These are phyloP conservation scores for Penicillium sp. DNA, from an alignment of 2,329 filamentous ascomycete genomes.

Conservation along the genomic window DNA sequence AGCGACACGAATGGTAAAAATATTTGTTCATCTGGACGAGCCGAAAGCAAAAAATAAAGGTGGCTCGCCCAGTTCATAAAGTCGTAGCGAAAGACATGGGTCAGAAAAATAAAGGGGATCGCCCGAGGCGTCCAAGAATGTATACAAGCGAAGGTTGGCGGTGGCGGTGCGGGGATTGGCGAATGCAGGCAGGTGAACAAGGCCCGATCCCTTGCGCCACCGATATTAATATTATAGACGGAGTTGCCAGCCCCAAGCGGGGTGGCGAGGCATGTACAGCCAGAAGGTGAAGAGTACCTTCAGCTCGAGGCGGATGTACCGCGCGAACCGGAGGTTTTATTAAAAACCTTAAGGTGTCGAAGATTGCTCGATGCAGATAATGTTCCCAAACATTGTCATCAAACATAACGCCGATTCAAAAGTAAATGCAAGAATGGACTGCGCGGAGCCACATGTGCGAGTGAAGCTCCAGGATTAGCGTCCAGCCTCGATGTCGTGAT, in stretches of 20 bases:
- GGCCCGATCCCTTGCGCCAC: constrained; percentile 21
- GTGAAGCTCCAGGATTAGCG: constrained; percentile 25
- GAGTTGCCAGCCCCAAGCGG: constrained; percentile 20
- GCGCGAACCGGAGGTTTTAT: constrained; percentile 28
- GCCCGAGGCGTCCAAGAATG: constrained; percentile 18
- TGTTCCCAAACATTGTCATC: constrained; percentile 35
- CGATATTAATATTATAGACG: constrained; percentile 43
- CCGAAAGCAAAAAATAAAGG: constrained; percentile 26
- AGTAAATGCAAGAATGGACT: constrained; percentile 31
- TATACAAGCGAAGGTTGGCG: constrained; percentile 41
- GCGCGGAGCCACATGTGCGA: constrained; percentile 22
- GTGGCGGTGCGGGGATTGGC: constrained; percentile 18
- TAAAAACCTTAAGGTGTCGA: constrained; percentile 40
- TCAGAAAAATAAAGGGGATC: constrained; percentile 27
- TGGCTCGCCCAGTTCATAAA: constrained; percentile 31
- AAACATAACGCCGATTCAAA: constrained; percentile 37
- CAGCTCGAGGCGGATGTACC: constrained; percentile 22
- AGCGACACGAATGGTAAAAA: constrained; percentile 39
- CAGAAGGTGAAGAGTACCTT: constrained; percentile 23
- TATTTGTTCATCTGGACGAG: constrained; percentile 34
- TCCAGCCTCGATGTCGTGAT: constrained; percentile 41
- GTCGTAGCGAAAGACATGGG: constrained; percentile 34
- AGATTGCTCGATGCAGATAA: constrained; percentile 40
- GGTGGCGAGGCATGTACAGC: constrained; percentile 40
- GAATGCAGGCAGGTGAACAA: constrained; percentile 12